Conservation (phyloP, 1,139 yeast genomes). For the Tardiomyces blankii region DNA sequence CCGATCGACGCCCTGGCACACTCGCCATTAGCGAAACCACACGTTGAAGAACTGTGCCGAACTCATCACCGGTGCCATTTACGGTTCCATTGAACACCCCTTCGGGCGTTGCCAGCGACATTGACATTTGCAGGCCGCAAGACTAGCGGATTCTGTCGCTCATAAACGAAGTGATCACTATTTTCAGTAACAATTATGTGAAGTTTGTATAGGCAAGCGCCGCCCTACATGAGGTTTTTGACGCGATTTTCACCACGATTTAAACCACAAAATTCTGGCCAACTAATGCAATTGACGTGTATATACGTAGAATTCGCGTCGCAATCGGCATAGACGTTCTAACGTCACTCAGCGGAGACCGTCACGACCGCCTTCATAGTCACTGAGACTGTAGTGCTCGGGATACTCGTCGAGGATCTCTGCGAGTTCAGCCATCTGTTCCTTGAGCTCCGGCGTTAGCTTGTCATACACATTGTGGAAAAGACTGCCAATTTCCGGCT, state of each 20-base stretch:
- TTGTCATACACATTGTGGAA: conserved; percentile 20
- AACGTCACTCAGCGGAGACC: conserved; percentile 5
- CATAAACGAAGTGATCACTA: no score
- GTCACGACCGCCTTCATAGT: conserved; percentile 19
- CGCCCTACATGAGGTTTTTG: no score
- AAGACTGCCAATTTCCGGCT: conserved; percentile 20
- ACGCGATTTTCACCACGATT: no score
- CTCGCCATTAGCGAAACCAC: conserved; percentile 18
- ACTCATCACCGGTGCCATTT: neutral
- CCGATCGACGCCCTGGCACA: conserved; percentile 25
- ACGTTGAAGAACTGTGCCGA: conserved; percentile 14
- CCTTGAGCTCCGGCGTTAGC: conserved; percentile 16
- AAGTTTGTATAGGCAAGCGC: no score
- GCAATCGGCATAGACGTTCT: no score
- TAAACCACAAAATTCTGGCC: no score
- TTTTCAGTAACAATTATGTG: no score
- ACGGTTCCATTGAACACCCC: neutral
- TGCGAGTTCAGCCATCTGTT: conserved; percentile 21
- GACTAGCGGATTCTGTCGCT: no score
- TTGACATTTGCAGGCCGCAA: no score
- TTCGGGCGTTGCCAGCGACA: no score
- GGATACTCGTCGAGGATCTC: conserved; percentile 23
- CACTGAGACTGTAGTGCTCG: conserved; percentile 20
- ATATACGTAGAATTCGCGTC: no score
- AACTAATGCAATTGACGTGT: no score